Evolutionary conservation across 345 rosid genomes (phyloP).

Genomic region (Pistacia atlantica): DNA sequence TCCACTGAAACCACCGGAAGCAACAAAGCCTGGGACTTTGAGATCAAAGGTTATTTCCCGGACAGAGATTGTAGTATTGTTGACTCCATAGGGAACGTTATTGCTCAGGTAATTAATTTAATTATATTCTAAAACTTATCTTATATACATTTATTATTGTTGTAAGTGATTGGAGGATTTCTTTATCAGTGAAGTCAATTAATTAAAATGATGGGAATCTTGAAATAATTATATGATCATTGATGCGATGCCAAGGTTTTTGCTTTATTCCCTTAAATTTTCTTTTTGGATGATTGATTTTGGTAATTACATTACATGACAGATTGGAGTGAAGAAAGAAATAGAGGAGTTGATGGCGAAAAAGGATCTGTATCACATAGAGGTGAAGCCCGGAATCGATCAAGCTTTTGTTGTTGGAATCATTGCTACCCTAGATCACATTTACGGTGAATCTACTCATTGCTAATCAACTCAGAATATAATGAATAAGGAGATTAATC

Average conservation of each 20-base stretch:
- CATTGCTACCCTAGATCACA: constrained; percentile 70
- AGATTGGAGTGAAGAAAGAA: constrained; percentile 62
- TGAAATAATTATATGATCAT: neutral
- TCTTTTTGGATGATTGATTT: neutral
- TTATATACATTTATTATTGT: too few species aligned
- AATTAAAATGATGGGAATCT: neutral
- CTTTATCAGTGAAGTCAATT: neutral
- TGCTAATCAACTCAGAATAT: neutral
- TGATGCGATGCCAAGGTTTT: neutral
- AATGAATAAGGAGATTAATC: neutral
- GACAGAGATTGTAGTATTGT: constrained; percentile 58
- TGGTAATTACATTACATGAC: constrained; percentile 4
- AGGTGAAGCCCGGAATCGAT: constrained; percentile 55
- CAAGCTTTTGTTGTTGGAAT: constrained; percentile 79
- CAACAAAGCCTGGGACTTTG: constrained; percentile 42
- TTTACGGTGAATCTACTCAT: constrained; percentile 71
- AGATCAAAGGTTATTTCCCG: constrained; percentile 67
- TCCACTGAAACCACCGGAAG: constrained; percentile 35
- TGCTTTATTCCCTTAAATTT: neutral
- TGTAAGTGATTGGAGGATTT: neutral
- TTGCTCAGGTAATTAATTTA: constrained; percentile 55
- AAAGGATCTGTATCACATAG: constrained; percentile 68
- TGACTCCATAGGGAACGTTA: constrained; percentile 47
- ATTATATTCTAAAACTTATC: neutral
- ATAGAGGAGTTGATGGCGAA: constrained; percentile 42